Evolutionary conservation across 305 asterid genomes (phyloP), one percentile per base, ranked within the genome.

Genomic region (Nicotiana rustica): DNA sequence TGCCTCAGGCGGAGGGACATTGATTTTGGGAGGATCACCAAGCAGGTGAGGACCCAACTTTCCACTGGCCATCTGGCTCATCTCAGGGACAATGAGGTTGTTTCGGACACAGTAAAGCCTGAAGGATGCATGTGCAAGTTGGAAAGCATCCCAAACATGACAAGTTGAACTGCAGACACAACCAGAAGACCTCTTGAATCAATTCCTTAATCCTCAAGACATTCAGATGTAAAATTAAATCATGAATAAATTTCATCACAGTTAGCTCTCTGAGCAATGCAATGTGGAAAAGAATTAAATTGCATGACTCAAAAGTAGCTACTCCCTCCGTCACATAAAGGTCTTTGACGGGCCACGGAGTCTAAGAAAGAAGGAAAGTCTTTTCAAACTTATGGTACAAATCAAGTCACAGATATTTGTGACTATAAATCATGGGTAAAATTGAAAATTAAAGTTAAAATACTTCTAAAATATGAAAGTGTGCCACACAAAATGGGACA

Each of bases 71-170:
- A 84, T 88, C 81, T 83, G 86, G 77, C 77, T 84, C 77, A 86
- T 83, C 80, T 90, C 91, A 66, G 92, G 83, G 82, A 86, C 90
- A 79, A 59, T 88, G 78, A 80, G 76, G 79, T 91, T 87, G 83
- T 89, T 92, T 61, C 87, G 92, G 36, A 85, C 86, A 87, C 97
- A 92, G 82, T 95, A 94, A 85, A 96, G 97, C 89, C 92, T 90
- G 84, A 90, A 95, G 77, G 98, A 95, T 77, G 99, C 98, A 70
- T 90, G 87, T 29, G 98, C 98, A 83, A 96, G 93, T 86, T 92
- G 96, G 84, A 96, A 96, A 66, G 98, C 98, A 85, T 96, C 97
- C 98, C 98, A 96, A n/a, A 93, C 85, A 86, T 96, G 99, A 88
- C 98, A 91, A 57, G 93, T 86, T 41, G 98, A 96, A 89, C 99